Evolutionary conservation across 805 yeast species (phyloP).

Genomic region (Suhomyces tanzawaensis): DNA sequence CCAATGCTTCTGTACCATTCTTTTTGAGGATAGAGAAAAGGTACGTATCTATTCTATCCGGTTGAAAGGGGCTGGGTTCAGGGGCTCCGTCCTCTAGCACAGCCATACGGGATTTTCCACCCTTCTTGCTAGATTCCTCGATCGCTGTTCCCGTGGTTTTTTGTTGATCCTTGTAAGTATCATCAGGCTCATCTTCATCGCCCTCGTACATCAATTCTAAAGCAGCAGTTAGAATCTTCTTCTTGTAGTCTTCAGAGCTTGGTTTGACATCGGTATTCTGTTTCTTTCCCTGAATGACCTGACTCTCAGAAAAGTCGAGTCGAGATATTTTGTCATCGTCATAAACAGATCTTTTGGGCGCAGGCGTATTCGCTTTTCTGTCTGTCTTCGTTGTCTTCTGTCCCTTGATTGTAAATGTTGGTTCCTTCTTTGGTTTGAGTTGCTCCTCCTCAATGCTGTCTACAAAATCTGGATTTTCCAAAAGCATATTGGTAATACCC

Average conservation of each 20-base stretch:
- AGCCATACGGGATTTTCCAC: conserved; percentile 20
- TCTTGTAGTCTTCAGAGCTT: conserved; percentile 43
- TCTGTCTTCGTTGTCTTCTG: conserved; percentile 1
- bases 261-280: conserved; percentile 12
- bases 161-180: conserved; percentile 62
- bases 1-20: conserved; percentile 42
- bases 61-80: too few species aligned
- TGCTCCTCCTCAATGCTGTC: conserved; percentile 29
- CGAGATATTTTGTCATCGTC: conserved; percentile 31
- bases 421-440: conserved; percentile 9
- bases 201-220: conserved; percentile 61
- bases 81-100: conserved; percentile 25
- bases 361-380: neutral
- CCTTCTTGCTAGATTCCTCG: conserved; percentile 11
- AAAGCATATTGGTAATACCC: conserved; percentile 50
- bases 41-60: conserved; percentile 41
- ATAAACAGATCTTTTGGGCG: conserved; percentile 19
- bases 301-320: conserved; percentile 21
- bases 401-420: conserved; percentile 3
- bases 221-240: conserved; percentile 59
- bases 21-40: conserved; percentile 55
- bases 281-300: conserved; percentile 35
- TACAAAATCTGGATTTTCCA: conserved; percentile 58
- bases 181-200: conserved; percentile 87
- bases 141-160: conserved; percentile 30